Conservation (phyloP, 176 grass and related monocot genomes). For the Raddia guianensis region DNA sequence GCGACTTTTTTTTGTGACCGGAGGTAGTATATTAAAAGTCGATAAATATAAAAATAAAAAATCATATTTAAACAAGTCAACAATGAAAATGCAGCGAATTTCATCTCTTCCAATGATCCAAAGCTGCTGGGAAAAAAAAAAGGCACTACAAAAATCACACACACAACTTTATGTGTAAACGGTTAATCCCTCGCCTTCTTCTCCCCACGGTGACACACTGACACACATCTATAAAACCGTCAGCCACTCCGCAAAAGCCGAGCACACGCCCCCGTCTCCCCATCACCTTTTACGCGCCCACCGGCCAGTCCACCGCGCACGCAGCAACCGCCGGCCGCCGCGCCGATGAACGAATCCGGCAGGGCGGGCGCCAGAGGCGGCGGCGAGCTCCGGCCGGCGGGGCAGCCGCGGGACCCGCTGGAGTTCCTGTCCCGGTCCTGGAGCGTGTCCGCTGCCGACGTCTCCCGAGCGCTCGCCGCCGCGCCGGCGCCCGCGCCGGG, state of each 20-base stretch:
- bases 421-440: conserved; percentile 93
- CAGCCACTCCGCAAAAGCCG: conserved; percentile 33
- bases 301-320: not conserved
- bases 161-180: not conserved
- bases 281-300: conserved; percentile 31
- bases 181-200: not conserved
- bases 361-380: not conserved
- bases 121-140: not conserved
- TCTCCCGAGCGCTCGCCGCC: conserved; percentile 54
- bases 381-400: conserved; percentile 39
- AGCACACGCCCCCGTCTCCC: conserved; percentile 8
- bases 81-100: not conserved
- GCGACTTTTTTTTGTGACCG: no score
- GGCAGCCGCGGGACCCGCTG: conserved; percentile 64
- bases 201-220: not conserved
- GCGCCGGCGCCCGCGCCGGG: not conserved
- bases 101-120: not conserved
- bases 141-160: not conserved
- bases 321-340: conserved; percentile 15
- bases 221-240: conserved; percentile 44
- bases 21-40: no score
- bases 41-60: not conserved
- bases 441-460: conserved; percentile 76
- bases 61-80: not conserved
- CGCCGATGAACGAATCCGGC: conserved; percentile 34